Base-by-base conservation (phyloP, 2,329 filamentous ascomycete genomes). In the Stagonosporopsis cucurbitacearum region DNA sequence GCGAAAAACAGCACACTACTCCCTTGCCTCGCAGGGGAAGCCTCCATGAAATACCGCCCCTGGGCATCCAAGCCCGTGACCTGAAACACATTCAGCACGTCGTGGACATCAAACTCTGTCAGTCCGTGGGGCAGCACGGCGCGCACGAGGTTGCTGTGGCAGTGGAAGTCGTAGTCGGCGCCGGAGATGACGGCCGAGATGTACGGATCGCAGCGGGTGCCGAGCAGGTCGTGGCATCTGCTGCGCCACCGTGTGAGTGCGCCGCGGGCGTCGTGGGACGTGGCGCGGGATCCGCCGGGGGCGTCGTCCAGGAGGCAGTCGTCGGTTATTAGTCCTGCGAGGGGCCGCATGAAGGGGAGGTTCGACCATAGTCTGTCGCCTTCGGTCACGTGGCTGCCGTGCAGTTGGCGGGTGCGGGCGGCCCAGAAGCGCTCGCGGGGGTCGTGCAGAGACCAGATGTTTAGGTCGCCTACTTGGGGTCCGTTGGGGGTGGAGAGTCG, bases 51-150 rank as follows among this genome's bases (percentile, higher is more conserved):
- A 32, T 69, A 70, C 13, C 66, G 48, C 1, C 69, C 67, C 32
- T 70, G 64, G 11, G 84, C 80, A 66, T 95, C 88, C 42, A 95
- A 71, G 0, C 91, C 90, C 0, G 91, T 95, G 6, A 93, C 90
- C 73, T 96, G 91, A 70, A 96, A 95, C 3, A 96, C 80, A 68
- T 96, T 96, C 50, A 96, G 81, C 0, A 96, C 91, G 71, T 96
- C 91, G 67, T 96, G 91, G 1, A 95, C 86, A 69, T 95, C 90
- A 26, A 80, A 79, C 75, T 95, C 91, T 5, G 80, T 82, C 37
- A 95, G 73, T 0, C 90, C 89, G 58, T 81, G 87, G 0, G 88
- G 87, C 1, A 87, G 59, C 2, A 95, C 84, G 0, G 91, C 89
- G 4, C 91, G 84, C 1, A 85, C 86, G 11, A 96, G 82, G 72